A percentile compares a stretch with the other conserved stretches of the same genome.
Conservation (phyloP, 2,329 filamentous ascomycete genomes). For the Onygenales sp. region DNA sequence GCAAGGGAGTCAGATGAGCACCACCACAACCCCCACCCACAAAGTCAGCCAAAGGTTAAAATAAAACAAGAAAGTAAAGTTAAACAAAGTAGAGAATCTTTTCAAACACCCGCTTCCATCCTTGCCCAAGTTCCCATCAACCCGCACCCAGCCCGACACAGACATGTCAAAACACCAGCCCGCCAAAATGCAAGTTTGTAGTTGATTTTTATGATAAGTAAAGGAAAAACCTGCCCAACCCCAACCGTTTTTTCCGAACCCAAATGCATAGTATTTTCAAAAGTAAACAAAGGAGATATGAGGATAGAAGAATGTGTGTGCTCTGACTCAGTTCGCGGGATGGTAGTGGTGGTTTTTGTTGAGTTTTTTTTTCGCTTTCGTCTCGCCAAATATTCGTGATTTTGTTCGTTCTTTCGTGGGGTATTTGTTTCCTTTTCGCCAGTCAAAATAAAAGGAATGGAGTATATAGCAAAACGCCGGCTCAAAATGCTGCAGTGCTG, state of each 20-base stretch:
- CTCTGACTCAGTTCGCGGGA: background rate
- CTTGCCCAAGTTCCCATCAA: too few relatives aligned
- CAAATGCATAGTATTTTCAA: too few relatives aligned
- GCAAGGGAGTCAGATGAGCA: too few relatives aligned
- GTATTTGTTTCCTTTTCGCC: background rate
- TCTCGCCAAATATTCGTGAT: background rate
- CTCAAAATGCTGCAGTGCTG: conserved; percentile 1
- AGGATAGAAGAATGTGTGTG: too few relatives aligned
- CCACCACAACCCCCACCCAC: background rate
- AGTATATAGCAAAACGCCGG: conserved; percentile 2
- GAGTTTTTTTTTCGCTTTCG: background rate
- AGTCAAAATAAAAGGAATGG: background rate
- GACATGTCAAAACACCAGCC: too few relatives aligned
- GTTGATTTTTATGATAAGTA: too few relatives aligned
- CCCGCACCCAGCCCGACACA: too few relatives aligned
- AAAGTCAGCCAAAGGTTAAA: background rate
- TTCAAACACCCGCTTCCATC: background rate
- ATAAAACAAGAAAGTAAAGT: background rate
- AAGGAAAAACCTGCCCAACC: too few relatives aligned
- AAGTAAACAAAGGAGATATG: background rate
- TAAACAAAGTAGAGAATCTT: background rate
- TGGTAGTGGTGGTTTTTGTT: background rate
- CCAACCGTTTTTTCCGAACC: too few relatives aligned
- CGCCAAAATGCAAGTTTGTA: too few relatives aligned
- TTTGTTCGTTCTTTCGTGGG: background rate